Base-by-base conservation (phyloP, 305 asterid genomes). In the Andrographis paniculata region DNA sequence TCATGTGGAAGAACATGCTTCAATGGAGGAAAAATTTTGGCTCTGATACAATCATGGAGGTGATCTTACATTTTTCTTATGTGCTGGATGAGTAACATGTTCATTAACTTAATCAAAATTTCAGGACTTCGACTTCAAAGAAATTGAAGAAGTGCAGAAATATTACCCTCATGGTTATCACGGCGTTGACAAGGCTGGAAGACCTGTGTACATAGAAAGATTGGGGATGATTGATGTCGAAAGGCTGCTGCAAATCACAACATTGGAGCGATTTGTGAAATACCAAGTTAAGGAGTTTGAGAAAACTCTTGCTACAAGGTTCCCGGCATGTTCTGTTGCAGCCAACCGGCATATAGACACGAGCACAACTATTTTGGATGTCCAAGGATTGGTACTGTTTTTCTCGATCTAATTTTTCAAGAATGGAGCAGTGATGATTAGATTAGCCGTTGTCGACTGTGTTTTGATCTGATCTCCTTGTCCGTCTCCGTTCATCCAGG, bases 151-250 rank as follows among this genome's bases (percentile, higher is more conserved):
- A 45, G 95, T 87, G 39, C 58, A 61, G 45, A 47, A 36, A 41
- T 68, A 69, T 59, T 87, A 87, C 62, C 94, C 97, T 57, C 97
- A 87, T 31, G 93, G 94, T 30, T 83, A 84, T 66, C 97, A 87
- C 55, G 95, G 95, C 17, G 72, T 68, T 21, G 88, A 87, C 71
- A 80, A 62, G 69, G 80, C 71, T 41, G 97, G 97, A 52, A 61
- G 82, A 50, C 95, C 95, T 10, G 69, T 87, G 30, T 81, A 87
- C 68, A 80, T 87, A 14, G 97, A 87, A 66, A 71, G 80, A 63
- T 38, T 80, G 60, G 95, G 96, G 45, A 65, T 46, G 50, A 65
- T 79, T 6, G 68, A 87, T 37, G 47, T 75, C 30, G 67, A 73
- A 63, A 87, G 67, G 74, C 78, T 87, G 40, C 62, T 84, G 59